Base-by-base conservation (phyloP, 371 early-diverging fungal species). In the Chytridiales sp. region DNA sequence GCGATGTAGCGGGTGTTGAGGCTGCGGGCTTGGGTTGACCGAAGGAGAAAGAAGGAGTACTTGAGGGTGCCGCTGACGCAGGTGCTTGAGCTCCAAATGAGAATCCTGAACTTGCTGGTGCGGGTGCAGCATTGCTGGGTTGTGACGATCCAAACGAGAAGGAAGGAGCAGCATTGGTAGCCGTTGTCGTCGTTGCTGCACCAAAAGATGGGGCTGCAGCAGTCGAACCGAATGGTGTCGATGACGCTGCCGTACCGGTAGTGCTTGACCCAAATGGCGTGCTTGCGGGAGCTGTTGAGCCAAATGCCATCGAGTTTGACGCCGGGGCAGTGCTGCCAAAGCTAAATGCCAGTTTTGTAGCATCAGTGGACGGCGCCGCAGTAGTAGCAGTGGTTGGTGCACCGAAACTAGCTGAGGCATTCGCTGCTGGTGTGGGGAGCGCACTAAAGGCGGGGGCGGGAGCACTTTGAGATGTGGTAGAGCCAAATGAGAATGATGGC, bases 21-120 rank as follows among this genome's bases (percentile, higher is more conserved):
- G 48, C 48, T 26, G 26, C 48, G 8, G 48, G 26, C 48, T 48
- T 26, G 8, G 21, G 13, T 35, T 30, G 36, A 9, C 51, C 51
- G 36, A 30, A 30, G 4, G 17, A 5, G 21, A 30, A 30, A 8
- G n/a, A 15, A 4, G 51, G n/a, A n/a, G n/a, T n/a, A n/a, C n/a
- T 34, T 4, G 51, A 30, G 9, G 49, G 17, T 38, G 38, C 11
- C 17, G 8, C 9, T 11, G 49, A 8, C 9, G 49, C 49, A 11
- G 49, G 19, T 21, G 49, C 11, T 4, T 11, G 8, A 11, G 49
- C 15, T 13, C 49, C 49, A 32, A 48, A 48, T 26, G 8, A 19
- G 31, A 48, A 48, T 26, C 49, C 49, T 11, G 49, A 9, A 48
- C 30, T 6, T 44, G 11, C 8, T 19, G 19, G 24, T 6, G 46